A percentile compares a stretch with the other conserved stretches of the same genome.
Conservation (phyloP, 441 rosid species). For the Viola pubescens region DNA sequence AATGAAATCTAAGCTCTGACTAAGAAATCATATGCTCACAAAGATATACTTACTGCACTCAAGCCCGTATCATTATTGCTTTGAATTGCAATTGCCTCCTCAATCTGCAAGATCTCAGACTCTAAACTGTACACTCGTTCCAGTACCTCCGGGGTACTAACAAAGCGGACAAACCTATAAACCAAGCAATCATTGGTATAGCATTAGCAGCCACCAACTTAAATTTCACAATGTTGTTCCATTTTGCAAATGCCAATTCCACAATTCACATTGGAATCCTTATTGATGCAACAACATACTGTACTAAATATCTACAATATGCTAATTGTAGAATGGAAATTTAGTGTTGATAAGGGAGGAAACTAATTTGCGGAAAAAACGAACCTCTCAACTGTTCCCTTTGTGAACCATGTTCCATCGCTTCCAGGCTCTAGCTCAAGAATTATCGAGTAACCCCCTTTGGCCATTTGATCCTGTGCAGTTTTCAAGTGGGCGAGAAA, state of each 20-base stretch:
- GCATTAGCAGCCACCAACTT: too few species aligned
- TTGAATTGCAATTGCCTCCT: conserved; percentile 80
- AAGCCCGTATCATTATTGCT: conserved; percentile 51
- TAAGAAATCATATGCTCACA: conserved; percentile 11
- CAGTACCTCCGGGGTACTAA: conserved; percentile 85
- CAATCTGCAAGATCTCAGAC: conserved; percentile 90
- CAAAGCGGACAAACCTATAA: conserved; percentile 95
- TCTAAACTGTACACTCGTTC: conserved; percentile 77
- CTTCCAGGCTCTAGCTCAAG: conserved; percentile 55
- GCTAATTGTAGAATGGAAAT: not conserved
- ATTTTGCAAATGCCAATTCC: too few species aligned
- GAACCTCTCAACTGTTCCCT: conserved; percentile 76
- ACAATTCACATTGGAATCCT: too few species aligned
- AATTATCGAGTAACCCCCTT: conserved; percentile 86
- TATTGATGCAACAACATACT: too few species aligned
- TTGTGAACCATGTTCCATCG: conserved; percentile 78
- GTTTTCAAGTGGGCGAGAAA: conserved; percentile 84
- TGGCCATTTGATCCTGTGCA: conserved; percentile 75
- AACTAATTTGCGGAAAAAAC: conserved; percentile 2
- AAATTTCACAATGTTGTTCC: too few species aligned
- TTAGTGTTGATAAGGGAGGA: not conserved
- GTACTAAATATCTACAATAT: too few species aligned
- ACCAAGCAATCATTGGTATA: not conserved
- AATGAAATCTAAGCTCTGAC: conserved; percentile 10
- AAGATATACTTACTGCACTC: conserved; percentile 39